These are phyloP conservation scores for Candida silvatica DNA, from an alignment of 805 yeast genomes.

Conservation along the genomic window DNA sequence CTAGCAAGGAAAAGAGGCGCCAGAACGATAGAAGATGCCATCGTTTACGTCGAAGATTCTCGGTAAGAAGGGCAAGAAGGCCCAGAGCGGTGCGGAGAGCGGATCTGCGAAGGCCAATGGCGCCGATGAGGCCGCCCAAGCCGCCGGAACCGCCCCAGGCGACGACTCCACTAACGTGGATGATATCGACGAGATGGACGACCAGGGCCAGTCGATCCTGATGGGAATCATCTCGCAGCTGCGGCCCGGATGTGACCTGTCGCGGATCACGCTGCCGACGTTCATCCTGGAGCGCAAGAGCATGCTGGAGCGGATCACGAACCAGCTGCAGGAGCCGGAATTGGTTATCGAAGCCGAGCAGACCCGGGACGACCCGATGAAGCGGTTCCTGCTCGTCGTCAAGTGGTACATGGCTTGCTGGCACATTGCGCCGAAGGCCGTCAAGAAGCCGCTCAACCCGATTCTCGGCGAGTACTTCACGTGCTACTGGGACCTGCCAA, in stretches of 20 bases:
- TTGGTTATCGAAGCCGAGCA: slow-evolving; percentile 62
- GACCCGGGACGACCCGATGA: slow-evolving; percentile 50
- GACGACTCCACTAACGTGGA: slow-evolving; percentile 30
- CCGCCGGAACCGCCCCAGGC: background rate
- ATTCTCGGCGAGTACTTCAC: slow-evolving; percentile 86
- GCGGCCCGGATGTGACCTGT: slow-evolving; percentile 85
- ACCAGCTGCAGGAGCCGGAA: slow-evolving; percentile 75
- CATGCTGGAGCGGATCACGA: slow-evolving; percentile 92
- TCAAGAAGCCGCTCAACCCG: slow-evolving; percentile 94
- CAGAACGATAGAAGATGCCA: slow-evolving; percentile 11
- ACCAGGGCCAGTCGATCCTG: slow-evolving; percentile 78
- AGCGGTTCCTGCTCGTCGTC: slow-evolving; percentile 66
- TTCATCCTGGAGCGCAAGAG: slow-evolving; percentile 91
- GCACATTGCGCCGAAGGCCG: slow-evolving; percentile 99
- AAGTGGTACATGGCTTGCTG: slow-evolving; percentile 93
- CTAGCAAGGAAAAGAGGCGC: too few species aligned
- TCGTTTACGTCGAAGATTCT: slow-evolving; percentile 18
- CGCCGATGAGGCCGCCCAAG: background rate
- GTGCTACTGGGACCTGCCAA: slow-evolving; percentile 86
- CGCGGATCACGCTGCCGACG: slow-evolving; percentile 90
- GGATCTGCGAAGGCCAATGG: background rate
- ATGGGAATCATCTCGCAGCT: slow-evolving; percentile 84
- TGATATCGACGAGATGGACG: slow-evolving; percentile 89
- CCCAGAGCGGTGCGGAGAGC: too few species aligned
- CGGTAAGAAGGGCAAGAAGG: slow-evolving; percentile 12